A percentile compares a stretch with the other conserved stretches of the same genome.
Conservation (phyloP, 345 rosid genomes). For the Heritiera littoralis region DNA sequence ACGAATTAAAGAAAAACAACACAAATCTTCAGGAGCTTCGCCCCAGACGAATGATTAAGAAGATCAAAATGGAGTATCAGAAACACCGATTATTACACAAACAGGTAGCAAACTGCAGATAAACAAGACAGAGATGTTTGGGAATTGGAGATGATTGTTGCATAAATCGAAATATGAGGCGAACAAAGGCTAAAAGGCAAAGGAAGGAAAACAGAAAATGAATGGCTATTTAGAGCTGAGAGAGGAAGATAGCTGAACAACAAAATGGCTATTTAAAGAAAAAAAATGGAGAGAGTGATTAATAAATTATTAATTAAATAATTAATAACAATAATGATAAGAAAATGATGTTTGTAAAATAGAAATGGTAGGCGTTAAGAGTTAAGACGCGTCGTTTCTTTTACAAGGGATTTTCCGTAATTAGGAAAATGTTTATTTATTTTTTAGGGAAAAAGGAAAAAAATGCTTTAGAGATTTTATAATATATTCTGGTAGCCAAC, state of each 20-base stretch:
- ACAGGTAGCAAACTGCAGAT: neutral
- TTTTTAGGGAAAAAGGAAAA: too few species aligned
- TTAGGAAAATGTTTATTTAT: too few species aligned
- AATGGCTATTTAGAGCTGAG: neutral
- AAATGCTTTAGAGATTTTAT: too few species aligned
- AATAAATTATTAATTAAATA: neutral
- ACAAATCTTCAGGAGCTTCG: neutral
- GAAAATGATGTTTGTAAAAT: too few species aligned
- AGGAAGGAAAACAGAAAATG: neutral
- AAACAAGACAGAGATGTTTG: neutral
- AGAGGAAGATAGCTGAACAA: neutral
- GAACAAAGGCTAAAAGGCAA: neutral
- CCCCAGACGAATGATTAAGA: too few species aligned
- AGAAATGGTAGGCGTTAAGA: too few species aligned
- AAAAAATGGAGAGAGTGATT: neutral
- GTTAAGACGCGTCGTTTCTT: too few species aligned
- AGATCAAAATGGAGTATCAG: neutral
- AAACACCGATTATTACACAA: neutral
- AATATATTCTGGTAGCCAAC: too few species aligned
- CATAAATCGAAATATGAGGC: neutral
- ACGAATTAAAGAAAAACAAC: neutral
- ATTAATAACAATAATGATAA: neutral
- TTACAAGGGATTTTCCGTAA: too few species aligned
- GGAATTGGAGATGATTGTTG: neutral
- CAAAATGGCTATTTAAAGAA: constrained; percentile 8